A percentile compares a stretch with the other conserved stretches of the same genome.
phyloP scores from a whole-genome alignment of 495 filamentous ascomycete genomes.

The Neurospora africana region DNA sequence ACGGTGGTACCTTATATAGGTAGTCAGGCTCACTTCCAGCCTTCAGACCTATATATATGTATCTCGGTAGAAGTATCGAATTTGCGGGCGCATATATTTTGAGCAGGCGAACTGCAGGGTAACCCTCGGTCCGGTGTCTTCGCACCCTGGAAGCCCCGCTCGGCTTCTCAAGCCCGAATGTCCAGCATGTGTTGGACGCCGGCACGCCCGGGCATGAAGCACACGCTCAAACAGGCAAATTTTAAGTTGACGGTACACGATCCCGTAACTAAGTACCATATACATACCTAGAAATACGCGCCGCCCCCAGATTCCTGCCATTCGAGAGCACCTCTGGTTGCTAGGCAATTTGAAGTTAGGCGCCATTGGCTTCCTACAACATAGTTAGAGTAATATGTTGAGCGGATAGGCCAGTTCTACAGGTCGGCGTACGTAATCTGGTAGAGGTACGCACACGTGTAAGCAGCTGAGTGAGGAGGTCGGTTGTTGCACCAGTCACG shows the following conservation, averaged over 20 bases:
- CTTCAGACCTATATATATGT: not conserved
- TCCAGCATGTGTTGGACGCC: not conserved
- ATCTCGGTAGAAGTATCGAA: not conserved
- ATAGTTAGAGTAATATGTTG: not conserved
- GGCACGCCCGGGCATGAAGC: not conserved
- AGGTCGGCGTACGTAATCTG: not conserved
- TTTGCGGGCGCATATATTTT: not conserved
- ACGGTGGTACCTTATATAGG: not conserved
- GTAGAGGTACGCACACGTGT: not conserved
- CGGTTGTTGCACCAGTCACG: not conserved
- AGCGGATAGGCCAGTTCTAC: not conserved
- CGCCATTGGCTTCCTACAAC: not conserved
- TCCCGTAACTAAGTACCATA: not conserved
- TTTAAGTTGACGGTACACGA: not conserved
- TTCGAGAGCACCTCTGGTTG: not conserved
- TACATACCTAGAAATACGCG: not conserved
- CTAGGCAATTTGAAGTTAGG: not conserved
- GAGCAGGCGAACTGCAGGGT: not conserved
- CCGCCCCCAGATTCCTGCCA: not conserved
- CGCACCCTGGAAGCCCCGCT: not conserved
- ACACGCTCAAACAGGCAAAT: not conserved
- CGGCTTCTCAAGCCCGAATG: not conserved
- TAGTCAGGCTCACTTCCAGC: not conserved
- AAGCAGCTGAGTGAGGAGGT: not conserved
- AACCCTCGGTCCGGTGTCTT: not conserved